Evolutionary conservation across 768 basidiomycete genomes (phyloP), one percentile per base, ranked within the genome.

Genomic region (Leccinum truebloodii): DNA sequence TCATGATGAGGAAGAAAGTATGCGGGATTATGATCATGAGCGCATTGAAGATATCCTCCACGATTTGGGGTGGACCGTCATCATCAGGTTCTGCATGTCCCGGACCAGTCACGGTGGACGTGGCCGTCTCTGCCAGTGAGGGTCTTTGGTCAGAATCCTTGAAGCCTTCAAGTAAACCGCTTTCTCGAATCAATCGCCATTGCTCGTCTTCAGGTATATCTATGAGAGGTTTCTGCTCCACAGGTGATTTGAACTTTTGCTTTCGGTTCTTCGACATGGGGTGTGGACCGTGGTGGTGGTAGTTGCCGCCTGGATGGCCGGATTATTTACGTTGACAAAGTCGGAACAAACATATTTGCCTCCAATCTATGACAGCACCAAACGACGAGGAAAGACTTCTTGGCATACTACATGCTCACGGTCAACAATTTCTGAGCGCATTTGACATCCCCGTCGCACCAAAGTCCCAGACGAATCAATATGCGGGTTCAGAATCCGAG

Each of bases 141-240:
- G 52, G 32, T 48, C 24, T 41, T 50, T 59, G 53, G 58, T 59
- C 59, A 6, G 68, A 44, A 57, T 64, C 62, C 2, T 62, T 53
- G 63, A 76, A 59, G 59, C 77, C 75, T 55, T 81, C 75, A 14
- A 89, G 76, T 54, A 88, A 73, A 18, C 88, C 89, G 14, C 85
- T 81, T 62, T 90, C 79, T 10, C 84, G 82, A 65, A 92, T 82
- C 39, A 93, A 73, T 13, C 90, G 83, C 89, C 87, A 88, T 79
- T 92, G 84, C 70, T 93, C 91, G 2, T 88, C 85, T 68, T 90
- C 85, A 4, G 89, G 70, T 39, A 93, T 85, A 39, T 86, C 80
- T 49, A 82, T 60, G n/a, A 66, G 54, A 57, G 66, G 66, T 58
- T 60, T 64, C 32, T 64, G 60, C 32, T 28, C 59, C 28, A 63